These are phyloP conservation scores for Saccharomyces pastorianus DNA, from an alignment of 1,139 yeast genomes.

Conservation along the genomic window DNA sequence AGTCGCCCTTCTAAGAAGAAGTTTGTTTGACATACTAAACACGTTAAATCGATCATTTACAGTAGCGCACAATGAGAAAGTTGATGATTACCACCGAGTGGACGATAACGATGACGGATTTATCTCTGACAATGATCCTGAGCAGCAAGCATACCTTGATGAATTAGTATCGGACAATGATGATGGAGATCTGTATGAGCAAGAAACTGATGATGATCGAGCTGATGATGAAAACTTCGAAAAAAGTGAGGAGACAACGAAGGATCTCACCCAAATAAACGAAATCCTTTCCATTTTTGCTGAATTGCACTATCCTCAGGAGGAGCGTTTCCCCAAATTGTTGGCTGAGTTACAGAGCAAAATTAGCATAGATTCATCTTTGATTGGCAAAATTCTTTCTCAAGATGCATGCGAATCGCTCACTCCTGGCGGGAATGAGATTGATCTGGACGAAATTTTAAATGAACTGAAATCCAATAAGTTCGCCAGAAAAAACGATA, in stretches of 20 bases:
- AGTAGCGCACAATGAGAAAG: background rate
- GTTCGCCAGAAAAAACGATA: background rate
- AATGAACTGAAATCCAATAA: slow-evolving; percentile 1
- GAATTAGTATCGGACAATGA: slow-evolving; percentile 10
- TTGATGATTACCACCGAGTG: background rate
- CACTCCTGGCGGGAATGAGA: background rate
- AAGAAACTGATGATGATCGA: slow-evolving; percentile 4
- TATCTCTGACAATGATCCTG: slow-evolving; percentile 8
- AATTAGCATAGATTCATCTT: background rate
- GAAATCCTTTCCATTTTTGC: background rate
- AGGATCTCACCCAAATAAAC: background rate
- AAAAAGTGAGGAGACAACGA: background rate
- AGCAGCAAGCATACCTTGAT: slow-evolving; percentile 15
- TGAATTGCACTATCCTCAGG: slow-evolving; percentile 2
- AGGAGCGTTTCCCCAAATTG: slow-evolving; percentile 2
- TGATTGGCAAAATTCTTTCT: background rate
- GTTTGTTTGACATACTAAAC: background rate
- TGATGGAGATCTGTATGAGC: slow-evolving; percentile 4
- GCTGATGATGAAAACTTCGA: background rate
- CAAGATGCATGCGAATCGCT: background rate
- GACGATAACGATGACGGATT: background rate
- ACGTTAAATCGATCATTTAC: background rate
- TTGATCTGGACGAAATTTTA: background rate
- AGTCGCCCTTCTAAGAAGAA: background rate
- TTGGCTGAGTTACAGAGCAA: background rate